Percentiles rank a stretch among this genome's conserved stretches.
These are phyloP conservation scores for Chaetomium strumarium DNA, from an alignment of 2,329 filamentous ascomycete species.

Conservation along the genomic window DNA sequence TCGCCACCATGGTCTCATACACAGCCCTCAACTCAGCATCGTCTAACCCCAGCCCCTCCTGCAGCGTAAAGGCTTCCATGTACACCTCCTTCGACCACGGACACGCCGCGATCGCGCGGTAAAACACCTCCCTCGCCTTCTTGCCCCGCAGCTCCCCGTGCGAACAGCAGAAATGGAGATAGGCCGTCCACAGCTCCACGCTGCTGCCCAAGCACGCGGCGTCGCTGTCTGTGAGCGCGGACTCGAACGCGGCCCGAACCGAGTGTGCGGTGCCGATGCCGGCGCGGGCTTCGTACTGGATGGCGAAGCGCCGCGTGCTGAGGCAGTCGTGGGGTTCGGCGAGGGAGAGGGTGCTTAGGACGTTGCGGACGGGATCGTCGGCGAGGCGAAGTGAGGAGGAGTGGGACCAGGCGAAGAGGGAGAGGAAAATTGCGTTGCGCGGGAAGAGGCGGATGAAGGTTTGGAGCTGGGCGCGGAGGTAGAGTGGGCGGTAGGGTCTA, in stretches of 20 bases:
- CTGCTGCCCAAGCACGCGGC: slow-evolving; percentile 35
- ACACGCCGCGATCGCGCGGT: slow-evolving; percentile 41
- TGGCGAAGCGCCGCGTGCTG: slow-evolving; percentile 43
- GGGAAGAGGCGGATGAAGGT: slow-evolving; percentile 62
- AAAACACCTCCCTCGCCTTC: slow-evolving; percentile 43
- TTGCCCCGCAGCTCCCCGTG: slow-evolving; percentile 30
- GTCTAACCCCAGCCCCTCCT: slow-evolving; percentile 39
- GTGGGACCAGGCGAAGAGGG: slow-evolving; percentile 68
- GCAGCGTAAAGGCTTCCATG: slow-evolving; percentile 43
- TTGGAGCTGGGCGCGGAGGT: slow-evolving; percentile 57
- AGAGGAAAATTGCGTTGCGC: slow-evolving; percentile 68
- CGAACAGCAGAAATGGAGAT: slow-evolving; percentile 41
- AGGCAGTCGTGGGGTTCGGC: slow-evolving; percentile 28
- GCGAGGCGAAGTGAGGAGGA: slow-evolving; percentile 55
- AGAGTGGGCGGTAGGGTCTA: slow-evolving; percentile 61
- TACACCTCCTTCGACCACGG: slow-evolving; percentile 45
- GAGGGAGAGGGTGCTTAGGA: slow-evolving; percentile 51
- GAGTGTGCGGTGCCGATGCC: slow-evolving; percentile 47
- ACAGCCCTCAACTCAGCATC: slow-evolving; percentile 44
- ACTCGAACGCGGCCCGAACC: slow-evolving; percentile 46
- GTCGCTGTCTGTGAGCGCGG: slow-evolving; percentile 40
- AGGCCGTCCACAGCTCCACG: slow-evolving; percentile 43
- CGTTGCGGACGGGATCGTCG: slow-evolving; percentile 67
- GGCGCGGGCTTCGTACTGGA: slow-evolving; percentile 43
- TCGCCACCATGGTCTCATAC: slow-evolving; percentile 42